phyloP scores from a whole-genome alignment of 768 basidiomycete species.

The Mycena latifolia region DNA sequence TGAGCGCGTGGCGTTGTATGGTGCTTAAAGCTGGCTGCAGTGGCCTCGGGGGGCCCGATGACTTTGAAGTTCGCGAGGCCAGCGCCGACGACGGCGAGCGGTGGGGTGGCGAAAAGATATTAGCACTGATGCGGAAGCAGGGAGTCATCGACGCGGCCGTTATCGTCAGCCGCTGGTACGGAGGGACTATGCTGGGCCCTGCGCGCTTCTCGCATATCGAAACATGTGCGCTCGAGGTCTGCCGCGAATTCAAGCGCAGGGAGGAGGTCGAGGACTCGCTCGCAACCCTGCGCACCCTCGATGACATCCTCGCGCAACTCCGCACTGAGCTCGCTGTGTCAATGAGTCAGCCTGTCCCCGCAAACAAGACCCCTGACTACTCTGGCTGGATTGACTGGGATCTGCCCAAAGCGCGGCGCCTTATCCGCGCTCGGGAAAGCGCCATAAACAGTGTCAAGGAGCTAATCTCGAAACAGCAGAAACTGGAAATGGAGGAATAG shows the following conservation, averaged over 20 bases:
- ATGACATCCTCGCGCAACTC: slow-evolving; percentile 69
- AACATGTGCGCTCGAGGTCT: slow-evolving; percentile 80
- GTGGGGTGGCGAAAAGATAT: slow-evolving; percentile 72
- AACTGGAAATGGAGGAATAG: slow-evolving; percentile 7
- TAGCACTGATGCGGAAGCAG: slow-evolving; percentile 77
- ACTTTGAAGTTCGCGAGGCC: slow-evolving; percentile 76
- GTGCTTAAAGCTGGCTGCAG: slow-evolving; percentile 70
- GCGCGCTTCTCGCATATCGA: slow-evolving; percentile 83
- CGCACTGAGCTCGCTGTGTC: slow-evolving; percentile 60
- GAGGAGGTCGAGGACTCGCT: slow-evolving; percentile 78
- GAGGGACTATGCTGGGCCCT: slow-evolving; percentile 85
- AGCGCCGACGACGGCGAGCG: slow-evolving; percentile 85
- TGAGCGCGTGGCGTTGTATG: slow-evolving; percentile 87
- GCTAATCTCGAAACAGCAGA: slow-evolving; percentile 59
- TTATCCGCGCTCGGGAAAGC: slow-evolving; percentile 77
- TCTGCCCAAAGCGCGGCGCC: slow-evolving; percentile 71
- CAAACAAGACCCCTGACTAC: slow-evolving; percentile 60
- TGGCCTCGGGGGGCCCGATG: slow-evolving; percentile 79
- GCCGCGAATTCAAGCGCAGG: slow-evolving; percentile 71
- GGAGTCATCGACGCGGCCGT: slow-evolving; percentile 84
- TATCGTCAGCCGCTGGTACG: slow-evolving; percentile 85
- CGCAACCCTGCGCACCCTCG: slow-evolving; percentile 67
- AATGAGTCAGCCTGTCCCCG: slow-evolving; percentile 16
- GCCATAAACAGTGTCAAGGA: slow-evolving; percentile 73
- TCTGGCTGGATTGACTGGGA: slow-evolving; percentile 56